These are phyloP conservation scores for Fusarium sp. DNA, from an alignment of 2,329 filamentous ascomycete genomes.

Conservation along the genomic window DNA sequence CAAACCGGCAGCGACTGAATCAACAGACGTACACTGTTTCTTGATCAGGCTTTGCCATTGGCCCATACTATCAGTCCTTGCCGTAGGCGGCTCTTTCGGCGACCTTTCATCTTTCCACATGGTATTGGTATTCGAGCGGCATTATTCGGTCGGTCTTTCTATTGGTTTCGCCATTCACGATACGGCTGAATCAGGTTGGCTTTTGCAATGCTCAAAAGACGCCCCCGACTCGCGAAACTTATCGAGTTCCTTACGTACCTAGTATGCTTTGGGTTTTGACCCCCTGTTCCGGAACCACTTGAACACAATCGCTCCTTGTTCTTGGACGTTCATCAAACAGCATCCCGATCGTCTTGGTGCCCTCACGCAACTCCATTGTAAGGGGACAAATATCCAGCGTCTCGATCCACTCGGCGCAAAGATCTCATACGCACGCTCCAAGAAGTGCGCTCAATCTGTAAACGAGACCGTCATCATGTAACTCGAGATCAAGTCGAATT, in stretches of 20 bases:
- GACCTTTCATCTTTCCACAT: too few relatives aligned
- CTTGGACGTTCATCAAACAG: constrained; percentile 42
- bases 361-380: constrained; percentile 40
- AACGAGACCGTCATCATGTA: constrained; percentile 45
- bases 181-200: too few relatives aligned
- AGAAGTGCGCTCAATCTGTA: constrained; percentile 41
- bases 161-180: too few relatives aligned
- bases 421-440: constrained; percentile 42
- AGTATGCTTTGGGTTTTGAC: constrained; percentile 65
- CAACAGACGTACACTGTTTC: too few relatives aligned
- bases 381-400: constrained; percentile 40
- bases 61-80: too few relatives aligned
- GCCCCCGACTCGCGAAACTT: background rate
- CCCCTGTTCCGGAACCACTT: constrained; percentile 66
- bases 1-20: too few relatives aligned
- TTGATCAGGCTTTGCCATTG: too few relatives aligned
- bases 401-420: constrained; percentile 47
- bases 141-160: too few relatives aligned
- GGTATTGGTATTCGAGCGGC: too few relatives aligned
- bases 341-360: constrained; percentile 46
- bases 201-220: too few relatives aligned
- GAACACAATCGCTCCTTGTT: constrained; percentile 54
- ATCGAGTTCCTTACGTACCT: constrained; percentile 62
- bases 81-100: too few relatives aligned
- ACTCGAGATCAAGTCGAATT: constrained; percentile 49